phyloP scores from a whole-genome alignment of 371 early-diverging fungal genomes.

The Syncephalis plumigaleata region DNA sequence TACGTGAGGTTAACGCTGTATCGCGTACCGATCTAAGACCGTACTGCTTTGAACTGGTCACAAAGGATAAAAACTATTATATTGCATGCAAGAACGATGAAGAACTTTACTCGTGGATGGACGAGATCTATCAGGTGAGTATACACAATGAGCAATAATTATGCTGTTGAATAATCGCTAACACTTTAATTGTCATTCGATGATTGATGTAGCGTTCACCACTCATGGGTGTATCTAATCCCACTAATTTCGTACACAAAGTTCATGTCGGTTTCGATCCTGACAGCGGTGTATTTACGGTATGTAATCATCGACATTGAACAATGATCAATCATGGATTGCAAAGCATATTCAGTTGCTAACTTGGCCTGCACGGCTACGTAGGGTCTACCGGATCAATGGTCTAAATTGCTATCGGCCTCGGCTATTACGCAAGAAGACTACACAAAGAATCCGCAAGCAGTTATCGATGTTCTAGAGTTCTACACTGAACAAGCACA shows the following conservation, averaged over 20 bases:
- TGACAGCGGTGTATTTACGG: conserved; percentile 78
- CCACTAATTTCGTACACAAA: conserved; percentile 88
- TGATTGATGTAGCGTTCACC: conserved; percentile 76
- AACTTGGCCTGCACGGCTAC: too few species aligned
- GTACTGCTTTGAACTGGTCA: conserved; percentile 79
- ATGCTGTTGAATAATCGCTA: background rate
- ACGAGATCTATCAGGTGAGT: conserved; percentile 79
- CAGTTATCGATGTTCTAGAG: conserved; percentile 90
- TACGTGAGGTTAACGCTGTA: conserved; percentile 76
- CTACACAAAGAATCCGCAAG: conserved; percentile 89
- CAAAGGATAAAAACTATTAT: conserved; percentile 71
- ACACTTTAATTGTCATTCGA: too few species aligned
- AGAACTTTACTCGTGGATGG: conserved; percentile 93
- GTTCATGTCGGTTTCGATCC: conserved; percentile 96
- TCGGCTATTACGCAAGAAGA: conserved; percentile 91
- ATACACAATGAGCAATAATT: too few species aligned
- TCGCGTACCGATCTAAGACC: conserved; percentile 68
- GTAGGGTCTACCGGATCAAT: conserved; percentile 83
- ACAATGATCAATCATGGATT: too few species aligned
- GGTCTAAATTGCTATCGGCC: conserved; percentile 74
- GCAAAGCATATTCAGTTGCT: too few species aligned
- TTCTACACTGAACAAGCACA: conserved; percentile 83
- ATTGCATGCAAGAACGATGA: conserved; percentile 82
- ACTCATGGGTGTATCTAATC: conserved; percentile 73
- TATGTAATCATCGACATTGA: too few species aligned